A percentile compares a stretch with the other conserved stretches of the same genome.
Conservation (phyloP, 2,329 filamentous ascomycete genomes). For the Pseudogymnoascus sp. region DNA sequence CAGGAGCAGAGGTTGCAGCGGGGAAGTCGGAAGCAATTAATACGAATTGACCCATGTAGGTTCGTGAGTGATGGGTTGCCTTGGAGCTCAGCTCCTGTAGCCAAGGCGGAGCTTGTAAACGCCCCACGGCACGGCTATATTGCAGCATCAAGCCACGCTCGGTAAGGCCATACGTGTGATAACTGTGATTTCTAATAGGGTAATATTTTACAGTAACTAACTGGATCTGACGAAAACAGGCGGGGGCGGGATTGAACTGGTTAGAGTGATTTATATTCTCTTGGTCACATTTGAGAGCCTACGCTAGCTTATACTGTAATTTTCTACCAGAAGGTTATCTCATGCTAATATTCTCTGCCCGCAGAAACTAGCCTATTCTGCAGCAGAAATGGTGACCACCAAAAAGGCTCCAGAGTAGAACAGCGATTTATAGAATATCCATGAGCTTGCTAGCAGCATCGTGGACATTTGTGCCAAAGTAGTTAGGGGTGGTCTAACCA, state of each 20-base stretch:
- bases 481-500: slow-evolving; percentile 28
- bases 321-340: not conserved
- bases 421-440: slow-evolving; percentile 23
- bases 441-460: slow-evolving; percentile 30
- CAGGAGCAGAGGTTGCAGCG: not conserved
- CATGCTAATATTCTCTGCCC: not conserved
- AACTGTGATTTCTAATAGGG: not conserved
- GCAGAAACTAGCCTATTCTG: not conserved
- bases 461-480: slow-evolving; percentile 33
- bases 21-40: not conserved
- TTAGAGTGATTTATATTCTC: not conserved
- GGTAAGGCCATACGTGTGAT: not conserved
- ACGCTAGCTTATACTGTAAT: not conserved
- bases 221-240: not conserved
- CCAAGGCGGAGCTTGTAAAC: slow-evolving; percentile 3
- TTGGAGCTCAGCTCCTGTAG: slow-evolving; percentile 1
- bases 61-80: not conserved
- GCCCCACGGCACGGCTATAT: not conserved
- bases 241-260: not conserved
- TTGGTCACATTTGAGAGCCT: not conserved
- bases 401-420: not conserved
- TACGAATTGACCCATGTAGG: not conserved
- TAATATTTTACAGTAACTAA: not conserved
- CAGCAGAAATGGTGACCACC: not conserved
- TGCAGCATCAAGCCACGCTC: not conserved